phyloP scores from a whole-genome alignment of 2,329 filamentous ascomycete genomes.

The Sclerotinia minor region DNA sequence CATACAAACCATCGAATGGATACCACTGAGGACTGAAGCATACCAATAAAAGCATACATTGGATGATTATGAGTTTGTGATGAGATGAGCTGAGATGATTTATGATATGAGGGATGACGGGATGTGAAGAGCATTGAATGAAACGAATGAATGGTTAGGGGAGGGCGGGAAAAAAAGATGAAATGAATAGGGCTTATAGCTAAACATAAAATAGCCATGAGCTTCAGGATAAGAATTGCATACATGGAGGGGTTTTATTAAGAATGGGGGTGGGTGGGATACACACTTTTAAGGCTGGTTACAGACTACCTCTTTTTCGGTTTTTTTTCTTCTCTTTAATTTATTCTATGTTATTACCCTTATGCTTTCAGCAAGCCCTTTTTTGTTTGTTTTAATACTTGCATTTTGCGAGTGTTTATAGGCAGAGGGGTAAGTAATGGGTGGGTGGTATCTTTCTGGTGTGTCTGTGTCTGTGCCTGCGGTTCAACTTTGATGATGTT shows the following conservation, averaged over 20 bases:
- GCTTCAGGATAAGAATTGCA: conserved; percentile 23
- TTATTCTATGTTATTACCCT: not conserved
- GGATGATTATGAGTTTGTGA: conserved; percentile 13
- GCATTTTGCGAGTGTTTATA: conserved; percentile 4
- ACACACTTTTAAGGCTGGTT: conserved; percentile 15
- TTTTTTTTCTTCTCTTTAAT: conserved; percentile 17
- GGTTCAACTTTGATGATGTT: not conserved
- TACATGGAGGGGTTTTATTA: conserved; percentile 15
- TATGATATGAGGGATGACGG: conserved; percentile 22
- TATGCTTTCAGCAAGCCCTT: conserved; percentile 19
- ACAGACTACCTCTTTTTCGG: conserved; percentile 9
- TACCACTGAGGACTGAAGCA: conserved; percentile 36
- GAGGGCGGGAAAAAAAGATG: not conserved
- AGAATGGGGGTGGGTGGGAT: not conserved
- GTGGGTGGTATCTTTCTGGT: conserved; percentile 2
- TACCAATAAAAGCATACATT: conserved; percentile 23
- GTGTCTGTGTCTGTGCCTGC: not conserved
- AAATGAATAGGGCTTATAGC: conserved; percentile 16
- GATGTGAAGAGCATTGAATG: conserved; percentile 8
- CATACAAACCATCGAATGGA: conserved; percentile 36
- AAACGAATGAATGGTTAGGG: conserved; percentile 7
- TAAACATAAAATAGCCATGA: conserved; percentile 18
- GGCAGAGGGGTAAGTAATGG: conserved; percentile 2
- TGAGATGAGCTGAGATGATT: conserved; percentile 21
- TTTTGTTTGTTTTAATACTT: conserved; percentile 11